Conservation (phyloP, 257 asterid genomes). For the Lycium barbarum region DNA sequence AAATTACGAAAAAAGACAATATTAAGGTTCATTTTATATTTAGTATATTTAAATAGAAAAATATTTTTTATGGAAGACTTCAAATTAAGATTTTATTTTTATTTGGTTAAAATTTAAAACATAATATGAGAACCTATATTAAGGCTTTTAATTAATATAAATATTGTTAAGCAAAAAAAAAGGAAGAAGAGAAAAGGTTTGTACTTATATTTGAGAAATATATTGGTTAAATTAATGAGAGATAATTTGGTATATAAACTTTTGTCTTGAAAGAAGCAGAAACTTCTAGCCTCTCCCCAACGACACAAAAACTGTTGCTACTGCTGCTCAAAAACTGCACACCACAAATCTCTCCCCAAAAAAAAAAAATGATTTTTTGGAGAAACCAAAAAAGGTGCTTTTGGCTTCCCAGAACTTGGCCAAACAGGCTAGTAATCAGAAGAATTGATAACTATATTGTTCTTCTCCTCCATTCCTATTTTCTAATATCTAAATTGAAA, state of each 20-base stretch:
- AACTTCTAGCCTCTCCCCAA: neutral
- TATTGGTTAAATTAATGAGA: conserved; percentile 1
- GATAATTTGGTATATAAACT: neutral
- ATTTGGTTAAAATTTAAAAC: neutral
- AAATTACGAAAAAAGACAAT: neutral
- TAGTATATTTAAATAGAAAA: neutral
- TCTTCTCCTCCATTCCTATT: neutral
- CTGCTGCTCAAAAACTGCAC: neutral
- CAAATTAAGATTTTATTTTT: neutral
- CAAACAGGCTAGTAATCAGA: neutral
- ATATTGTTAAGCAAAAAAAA: neutral
- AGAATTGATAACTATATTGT: neutral
- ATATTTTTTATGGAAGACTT: neutral
- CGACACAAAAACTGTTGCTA: neutral
- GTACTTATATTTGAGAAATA: neutral
- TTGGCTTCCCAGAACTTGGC: neutral
- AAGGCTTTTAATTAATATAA: neutral
- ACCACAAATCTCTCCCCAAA: neutral
- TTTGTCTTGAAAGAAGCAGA: neutral
- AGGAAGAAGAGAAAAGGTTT: neutral
- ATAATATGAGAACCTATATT: neutral
- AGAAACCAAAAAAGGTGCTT: neutral
- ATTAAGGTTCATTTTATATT: neutral
- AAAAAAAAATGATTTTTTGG: too few species aligned
- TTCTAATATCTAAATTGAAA: neutral